Evolutionary conservation across 495 filamentous ascomycete genomes (phyloP).

Genomic region (Daldinia childiae): DNA sequence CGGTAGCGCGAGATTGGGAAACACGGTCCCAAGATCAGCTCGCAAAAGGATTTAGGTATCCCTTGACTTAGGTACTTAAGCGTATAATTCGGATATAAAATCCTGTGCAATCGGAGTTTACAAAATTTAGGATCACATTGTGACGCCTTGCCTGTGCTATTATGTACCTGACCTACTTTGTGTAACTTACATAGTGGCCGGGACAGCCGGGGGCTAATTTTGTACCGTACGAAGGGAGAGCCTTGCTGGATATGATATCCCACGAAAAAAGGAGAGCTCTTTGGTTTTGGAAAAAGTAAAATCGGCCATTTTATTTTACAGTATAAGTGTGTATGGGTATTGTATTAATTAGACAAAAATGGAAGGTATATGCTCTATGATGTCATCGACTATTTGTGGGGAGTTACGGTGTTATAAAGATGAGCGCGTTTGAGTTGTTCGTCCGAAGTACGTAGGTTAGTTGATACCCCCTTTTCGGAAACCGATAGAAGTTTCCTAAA

Average conservation of each 20-base stretch:
- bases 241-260: neutral
- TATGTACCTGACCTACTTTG: no score
- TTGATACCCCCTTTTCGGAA: neutral
- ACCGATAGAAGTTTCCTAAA: constrained; percentile 11
- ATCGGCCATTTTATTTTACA: neutral
- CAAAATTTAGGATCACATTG: neutral
- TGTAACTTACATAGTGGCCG: neutral
- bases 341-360: neutral
- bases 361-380: constrained; percentile 24
- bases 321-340: neutral
- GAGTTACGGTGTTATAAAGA: neutral
- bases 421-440: neutral
- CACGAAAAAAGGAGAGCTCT: neutral
- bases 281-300: constrained; percentile 7
- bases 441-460: neutral
- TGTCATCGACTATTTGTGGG: constrained; percentile 15
- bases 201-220: neutral
- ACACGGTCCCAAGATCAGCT: neutral
- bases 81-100: constrained; percentile 1
- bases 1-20: neutral
- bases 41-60: neutral
- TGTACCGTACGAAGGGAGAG: neutral
- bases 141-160: neutral
- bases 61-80: neutral
- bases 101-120: neutral